phyloP scores from a whole-genome alignment of 83 land plant genomes.

The Picea engelmannii region DNA sequence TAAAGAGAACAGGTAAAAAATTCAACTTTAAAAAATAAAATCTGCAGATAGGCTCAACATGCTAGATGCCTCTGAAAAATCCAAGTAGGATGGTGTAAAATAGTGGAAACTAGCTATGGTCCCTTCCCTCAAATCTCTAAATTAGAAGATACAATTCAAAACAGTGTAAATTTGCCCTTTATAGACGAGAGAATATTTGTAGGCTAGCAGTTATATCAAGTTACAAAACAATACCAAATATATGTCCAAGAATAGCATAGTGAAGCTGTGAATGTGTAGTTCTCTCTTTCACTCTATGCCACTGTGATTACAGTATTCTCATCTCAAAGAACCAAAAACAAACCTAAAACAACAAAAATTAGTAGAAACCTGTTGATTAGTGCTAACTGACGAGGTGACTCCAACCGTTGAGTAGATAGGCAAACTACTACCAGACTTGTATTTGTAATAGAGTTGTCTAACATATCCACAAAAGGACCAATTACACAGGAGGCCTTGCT shows the following conservation, averaged over 20 bases:
- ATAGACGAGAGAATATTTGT: background rate
- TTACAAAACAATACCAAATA: background rate
- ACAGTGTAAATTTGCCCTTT: background rate
- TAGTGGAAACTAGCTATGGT: no score
- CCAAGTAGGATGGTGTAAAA: no score
- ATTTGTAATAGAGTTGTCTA: constrained; percentile 62
- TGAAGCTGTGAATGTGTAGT: no score
- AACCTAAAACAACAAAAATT: background rate
- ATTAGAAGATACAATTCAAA: no score
- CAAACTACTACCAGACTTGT: constrained; percentile 47
- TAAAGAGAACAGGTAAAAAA: no score
- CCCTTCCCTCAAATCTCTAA: no score
- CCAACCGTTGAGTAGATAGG: constrained; percentile 46
- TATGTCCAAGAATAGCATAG: background rate
- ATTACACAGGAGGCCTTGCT: constrained; percentile 33
- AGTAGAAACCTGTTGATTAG: constrained; percentile 50
- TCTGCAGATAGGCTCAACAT: no score
- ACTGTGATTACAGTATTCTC: background rate
- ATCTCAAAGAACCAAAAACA: constrained; percentile 4
- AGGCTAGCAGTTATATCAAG: background rate
- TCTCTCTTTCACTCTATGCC: constrained; percentile 1
- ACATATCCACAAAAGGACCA: constrained; percentile 52
- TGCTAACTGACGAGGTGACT: constrained; percentile 38
- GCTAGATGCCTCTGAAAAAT: no score
- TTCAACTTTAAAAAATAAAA: no score